Conservation (phyloP, 2,329 filamentous ascomycete genomes). For the Diaporthe longicolla region DNA sequence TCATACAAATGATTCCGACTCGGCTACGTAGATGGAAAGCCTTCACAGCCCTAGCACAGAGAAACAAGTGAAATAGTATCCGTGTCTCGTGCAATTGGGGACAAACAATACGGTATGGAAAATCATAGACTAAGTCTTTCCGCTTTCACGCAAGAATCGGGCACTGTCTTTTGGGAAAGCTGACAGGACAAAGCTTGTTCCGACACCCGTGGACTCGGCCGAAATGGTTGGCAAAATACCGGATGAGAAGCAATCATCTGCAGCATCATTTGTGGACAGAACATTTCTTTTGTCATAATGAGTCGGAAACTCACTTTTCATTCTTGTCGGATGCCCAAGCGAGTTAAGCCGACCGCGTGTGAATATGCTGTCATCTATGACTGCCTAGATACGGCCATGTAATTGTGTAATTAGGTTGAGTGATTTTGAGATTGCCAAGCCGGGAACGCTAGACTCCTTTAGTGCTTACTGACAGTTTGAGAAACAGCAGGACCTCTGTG, state of each 20-base stretch:
- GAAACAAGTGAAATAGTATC: neutral
- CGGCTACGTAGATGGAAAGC: too few species aligned
- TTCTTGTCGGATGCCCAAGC: too few species aligned
- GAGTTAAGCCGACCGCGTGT: neutral
- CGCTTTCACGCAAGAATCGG: neutral
- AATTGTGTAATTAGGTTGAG: too few species aligned
- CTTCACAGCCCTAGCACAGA: neutral
- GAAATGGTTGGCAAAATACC: neutral
- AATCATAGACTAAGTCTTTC: neutral
- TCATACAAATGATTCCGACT: too few species aligned
- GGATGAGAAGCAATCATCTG: neutral
- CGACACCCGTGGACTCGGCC: too few species aligned
- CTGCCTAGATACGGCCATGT: neutral
- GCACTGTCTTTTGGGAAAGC: neutral
- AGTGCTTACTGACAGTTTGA: constrained; percentile 3
- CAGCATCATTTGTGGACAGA: neutral
- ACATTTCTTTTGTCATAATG: neutral
- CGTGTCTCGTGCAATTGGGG: too few species aligned
- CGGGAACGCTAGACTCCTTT: neutral
- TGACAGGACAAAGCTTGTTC: neutral
- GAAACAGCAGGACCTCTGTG: neutral
- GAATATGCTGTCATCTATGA: constrained; percentile 4
- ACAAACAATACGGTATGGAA: too few species aligned
- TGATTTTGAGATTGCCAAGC: neutral
- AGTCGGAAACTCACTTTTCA: too few species aligned